Evolutionary conservation across 768 basidiomycete species (phyloP), one percentile per base, ranked within the genome.

Genomic region (Bullera alba): DNA sequence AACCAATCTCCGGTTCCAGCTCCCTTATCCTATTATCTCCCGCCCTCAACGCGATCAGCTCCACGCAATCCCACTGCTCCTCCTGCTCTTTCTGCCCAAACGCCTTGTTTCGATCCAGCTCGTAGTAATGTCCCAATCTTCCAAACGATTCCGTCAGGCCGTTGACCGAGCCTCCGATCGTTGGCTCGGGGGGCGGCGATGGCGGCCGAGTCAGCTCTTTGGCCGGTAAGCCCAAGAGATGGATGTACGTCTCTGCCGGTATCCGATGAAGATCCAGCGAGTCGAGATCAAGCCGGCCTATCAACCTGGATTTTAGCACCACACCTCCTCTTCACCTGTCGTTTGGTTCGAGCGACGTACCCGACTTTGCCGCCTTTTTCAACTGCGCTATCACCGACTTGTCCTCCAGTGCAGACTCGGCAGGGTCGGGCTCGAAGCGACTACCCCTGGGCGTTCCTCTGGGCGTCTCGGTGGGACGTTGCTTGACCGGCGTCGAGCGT

Each of bases 1-100:
- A 51, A 3, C 68, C 70, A 49, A 72, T 60, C 37, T 70, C 65
- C 42, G 43, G 47, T 15, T 72, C 70, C 3, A 72, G 22, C 27
- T 44, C 42, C 15, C 38, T 46, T 15, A 72, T 30, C 29, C 22
- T 35, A 53, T 67, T 68, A 5, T 58, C 54, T 4, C 51, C 53
- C 8, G 60, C 64, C 37, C 53, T 57, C 28, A 68, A 60, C 15
- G 38, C 25, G 2, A 48, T 51, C 35, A 72, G 27, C 41, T 72
- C 70, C 36, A 64, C 68, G 22, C 59, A 57, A 42, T 72, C 70
- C 57, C 60, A 65, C 8, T 45, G 46, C 16, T 57, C 54, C 27
- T 53, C 36, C 44, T 48, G 49, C 22, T 53, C 51, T 5, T 43
- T 51, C 25, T 46, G 48, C 12, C 56, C 56, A 48, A 64, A 64